A percentile compares a stretch with the other conserved stretches of the same genome.
These are phyloP conservation scores for Chlamydomonas reinhardtii DNA, from an alignment of 163 green algal genomes.

Conservation along the genomic window DNA sequence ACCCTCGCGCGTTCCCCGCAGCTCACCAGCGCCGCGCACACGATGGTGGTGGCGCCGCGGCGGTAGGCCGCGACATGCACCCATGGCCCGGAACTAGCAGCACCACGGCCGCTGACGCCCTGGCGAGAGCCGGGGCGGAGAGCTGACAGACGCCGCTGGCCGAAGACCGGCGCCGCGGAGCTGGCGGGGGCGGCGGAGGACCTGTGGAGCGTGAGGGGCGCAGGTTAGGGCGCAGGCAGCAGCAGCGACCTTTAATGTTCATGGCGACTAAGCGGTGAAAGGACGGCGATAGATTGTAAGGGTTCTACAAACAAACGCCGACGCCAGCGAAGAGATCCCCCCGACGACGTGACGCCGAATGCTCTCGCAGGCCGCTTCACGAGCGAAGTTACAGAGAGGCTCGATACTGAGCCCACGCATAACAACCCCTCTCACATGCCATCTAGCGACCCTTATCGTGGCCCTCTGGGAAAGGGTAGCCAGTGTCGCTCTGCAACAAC, in stretches of 20 bases:
- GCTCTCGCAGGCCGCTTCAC: too few relatives aligned
- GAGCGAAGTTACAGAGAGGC: too few relatives aligned
- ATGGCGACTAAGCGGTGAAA: too few relatives aligned
- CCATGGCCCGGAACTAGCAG: conserved; percentile 23
- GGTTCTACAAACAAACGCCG: too few relatives aligned
- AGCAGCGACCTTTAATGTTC: neutral
- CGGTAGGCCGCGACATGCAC: conserved; percentile 49
- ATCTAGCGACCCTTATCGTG: too few relatives aligned
- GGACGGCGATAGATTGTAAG: neutral
- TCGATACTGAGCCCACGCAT: too few relatives aligned
- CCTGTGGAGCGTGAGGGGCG: neutral
- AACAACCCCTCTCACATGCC: too few relatives aligned
- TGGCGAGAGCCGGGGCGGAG: neutral
- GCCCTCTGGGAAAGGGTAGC: too few relatives aligned
- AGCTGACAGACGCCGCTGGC: neutral
- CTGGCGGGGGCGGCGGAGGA: neutral
- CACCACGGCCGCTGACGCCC: neutral
- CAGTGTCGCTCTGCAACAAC: neutral
- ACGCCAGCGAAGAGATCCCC: too few relatives aligned
- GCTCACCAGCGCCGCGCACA: conserved; percentile 61
- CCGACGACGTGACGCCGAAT: too few relatives aligned
- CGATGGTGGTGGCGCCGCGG: conserved; percentile 41
- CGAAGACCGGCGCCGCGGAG: conserved; percentile 10
- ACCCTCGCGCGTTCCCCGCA: neutral
- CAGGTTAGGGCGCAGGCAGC: too few relatives aligned